Conservation (phyloP, 2,329 filamentous ascomycete genomes). For the Fusarium sp. region DNA sequence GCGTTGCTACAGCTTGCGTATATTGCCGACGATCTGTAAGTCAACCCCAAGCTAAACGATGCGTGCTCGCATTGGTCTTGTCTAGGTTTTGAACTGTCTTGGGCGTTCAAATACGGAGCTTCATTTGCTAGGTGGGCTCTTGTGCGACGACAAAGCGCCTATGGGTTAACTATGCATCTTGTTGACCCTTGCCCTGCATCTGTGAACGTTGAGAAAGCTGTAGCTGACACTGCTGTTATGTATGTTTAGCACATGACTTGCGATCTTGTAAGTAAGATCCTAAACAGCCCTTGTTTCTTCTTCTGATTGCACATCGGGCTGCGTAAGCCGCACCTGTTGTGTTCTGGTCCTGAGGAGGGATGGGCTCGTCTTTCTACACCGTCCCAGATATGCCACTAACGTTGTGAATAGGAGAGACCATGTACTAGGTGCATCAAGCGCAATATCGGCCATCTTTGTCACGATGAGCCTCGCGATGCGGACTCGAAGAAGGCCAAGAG, state of each 20-base stretch:
- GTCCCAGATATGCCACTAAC: conserved; percentile 41
- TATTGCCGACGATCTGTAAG: conserved; percentile 92
- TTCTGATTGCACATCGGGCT: conserved; percentile 16
- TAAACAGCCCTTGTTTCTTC: conserved; percentile 38
- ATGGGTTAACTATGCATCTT: conserved; percentile 17
- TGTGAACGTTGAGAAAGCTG: conserved; percentile 27
- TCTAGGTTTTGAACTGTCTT: conserved; percentile 20
- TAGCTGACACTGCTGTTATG: conserved; percentile 43
- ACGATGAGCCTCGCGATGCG: conserved; percentile 93
- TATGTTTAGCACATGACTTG: conserved; percentile 83
- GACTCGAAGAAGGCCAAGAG: conserved; percentile 81
- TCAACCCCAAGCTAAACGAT: conserved; percentile 50
- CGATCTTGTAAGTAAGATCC: conserved; percentile 75
- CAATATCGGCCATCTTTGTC: conserved; percentile 97
- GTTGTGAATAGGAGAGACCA: conserved; percentile 77
- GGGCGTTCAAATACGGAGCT: conserved; percentile 26
- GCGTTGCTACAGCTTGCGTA: conserved; percentile 72
- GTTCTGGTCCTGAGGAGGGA: conserved; percentile 10
- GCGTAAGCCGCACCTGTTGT: conserved; percentile 22
- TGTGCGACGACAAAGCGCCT: conserved; percentile 31
- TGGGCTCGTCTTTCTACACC: conserved; percentile 25
- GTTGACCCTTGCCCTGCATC: conserved; percentile 24
- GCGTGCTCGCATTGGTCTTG: conserved; percentile 35
- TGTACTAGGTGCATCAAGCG: conserved; percentile 98
- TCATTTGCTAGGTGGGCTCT: conserved; percentile 26